Evolutionary conservation across 2,329 filamentous ascomycete genomes (phyloP).

Genomic region (Arthrobotrys entomopaga): DNA sequence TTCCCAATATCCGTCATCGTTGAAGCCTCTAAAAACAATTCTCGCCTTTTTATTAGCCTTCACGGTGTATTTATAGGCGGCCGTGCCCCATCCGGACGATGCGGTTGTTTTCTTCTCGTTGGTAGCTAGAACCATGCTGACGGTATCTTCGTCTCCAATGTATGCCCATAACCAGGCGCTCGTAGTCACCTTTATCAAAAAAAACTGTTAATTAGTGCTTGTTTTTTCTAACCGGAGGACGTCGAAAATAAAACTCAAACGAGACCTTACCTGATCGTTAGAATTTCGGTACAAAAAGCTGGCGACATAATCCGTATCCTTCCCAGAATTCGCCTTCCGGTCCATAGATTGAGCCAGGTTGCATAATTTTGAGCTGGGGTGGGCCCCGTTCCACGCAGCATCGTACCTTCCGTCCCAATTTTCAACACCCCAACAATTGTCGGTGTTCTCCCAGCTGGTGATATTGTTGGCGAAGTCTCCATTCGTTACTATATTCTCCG

Average conservation of each 20-base stretch:
- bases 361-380: conserved; percentile 10
- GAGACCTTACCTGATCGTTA: conserved; percentile 1
- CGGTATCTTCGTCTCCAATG: conserved; percentile 38
- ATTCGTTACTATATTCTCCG: conserved; percentile 27
- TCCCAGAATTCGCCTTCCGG: conserved; percentile 5
- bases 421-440: conserved; percentile 39
- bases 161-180: conserved; percentile 46
- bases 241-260: not conserved
- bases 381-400: conserved; percentile 36
- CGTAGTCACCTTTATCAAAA: conserved; percentile 11
- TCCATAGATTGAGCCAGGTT: conserved; percentile 34
- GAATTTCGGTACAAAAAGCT: conserved; percentile 51
- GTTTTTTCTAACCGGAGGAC: no score
- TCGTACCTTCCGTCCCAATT: conserved; percentile 47
- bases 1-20: conserved; percentile 39
- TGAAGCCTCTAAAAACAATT: conserved; percentile 31
- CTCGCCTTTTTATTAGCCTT: conserved; percentile 35
- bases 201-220: not conserved
- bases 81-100: conserved; percentile 29
- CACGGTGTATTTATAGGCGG: conserved; percentile 43
- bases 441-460: conserved; percentile 25
- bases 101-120: conserved; percentile 39
- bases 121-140: conserved; percentile 25
- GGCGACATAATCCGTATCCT: conserved; percentile 45
- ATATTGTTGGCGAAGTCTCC: conserved; percentile 45